Evolutionary conservation across 1,284 basidiomycete genomes (phyloP), one percentile per base, ranked within the genome.

Genomic region (Ustilago nuda): DNA sequence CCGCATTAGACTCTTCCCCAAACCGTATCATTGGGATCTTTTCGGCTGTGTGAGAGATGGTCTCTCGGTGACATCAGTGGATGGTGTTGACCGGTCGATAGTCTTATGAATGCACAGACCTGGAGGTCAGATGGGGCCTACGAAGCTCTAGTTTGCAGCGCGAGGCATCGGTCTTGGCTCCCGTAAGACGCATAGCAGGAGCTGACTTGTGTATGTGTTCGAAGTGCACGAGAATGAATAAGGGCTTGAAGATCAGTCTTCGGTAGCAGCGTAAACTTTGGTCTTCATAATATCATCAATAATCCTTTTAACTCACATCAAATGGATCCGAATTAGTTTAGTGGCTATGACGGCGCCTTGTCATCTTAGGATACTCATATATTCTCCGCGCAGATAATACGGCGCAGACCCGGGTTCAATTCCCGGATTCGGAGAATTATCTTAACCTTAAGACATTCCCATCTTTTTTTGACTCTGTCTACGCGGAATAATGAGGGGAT

Each of bases 311-410:
- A 27, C 3, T 9, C 0, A 43, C 59, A 56, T 32, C n/a, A 58
- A 74, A 17, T 36, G 54, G 54, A 45, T 76, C 74, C 74, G 74
- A 76, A 76, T 77, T 77, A 77, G 75, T 77, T 77, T 77, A 77
- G 75, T 77, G 75, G 75, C 75, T 77, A 77, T 77, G 75, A 77
- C 75, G 75, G 75, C 75, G 67, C 75, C 75, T 77, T 77, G 75
- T 77, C 75, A 77, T 68, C 53, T 57, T 45, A 45, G 46, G 45
- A 56, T 50, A 52, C n/a, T 52, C 56, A 62, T 30, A 60, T 32
- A 46, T 66, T 73, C 67, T 71, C 67, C 67, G 67, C 72, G 67
- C 63, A 61, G 66, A 62, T 48, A 48, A 52, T 59, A 61, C 73
- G 73, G 74, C 69, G 74, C 74, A 76, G 74, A 76, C 69, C 69